A percentile compares a stretch with the other conserved stretches of the same genome.
Evolutionary conservation across 768 basidiomycete genomes (phyloP).

Genomic region (Pleurotus sapidus): DNA sequence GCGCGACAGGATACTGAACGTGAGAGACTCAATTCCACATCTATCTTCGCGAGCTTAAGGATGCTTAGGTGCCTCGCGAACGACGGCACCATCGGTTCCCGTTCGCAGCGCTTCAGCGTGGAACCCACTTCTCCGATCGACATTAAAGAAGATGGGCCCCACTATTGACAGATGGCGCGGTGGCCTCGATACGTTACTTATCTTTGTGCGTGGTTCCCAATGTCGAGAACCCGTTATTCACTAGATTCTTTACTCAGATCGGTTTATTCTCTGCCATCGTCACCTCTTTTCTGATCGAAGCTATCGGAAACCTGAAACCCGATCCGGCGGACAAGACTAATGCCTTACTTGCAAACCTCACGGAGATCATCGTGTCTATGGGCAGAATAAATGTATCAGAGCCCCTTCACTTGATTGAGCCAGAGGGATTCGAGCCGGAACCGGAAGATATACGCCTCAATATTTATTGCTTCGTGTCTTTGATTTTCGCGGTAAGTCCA

Average conservation of each 20-base stretch:
- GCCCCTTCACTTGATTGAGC: background rate
- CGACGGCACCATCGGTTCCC: conserved; percentile 6
- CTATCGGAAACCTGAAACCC: conserved; percentile 8
- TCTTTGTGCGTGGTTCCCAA: conserved; percentile 13
- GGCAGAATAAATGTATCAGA: background rate
- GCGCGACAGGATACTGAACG: conserved; percentile 1
- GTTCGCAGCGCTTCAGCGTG: conserved; percentile 15
- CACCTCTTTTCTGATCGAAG: conserved; percentile 15
- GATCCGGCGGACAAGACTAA: conserved; percentile 11
- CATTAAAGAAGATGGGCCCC: conserved; percentile 15
- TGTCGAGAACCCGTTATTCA: background rate
- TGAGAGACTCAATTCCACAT: background rate
- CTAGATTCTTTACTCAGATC: conserved; percentile 1
- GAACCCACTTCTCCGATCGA: conserved; percentile 13
- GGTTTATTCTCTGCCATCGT: conserved; percentile 19
- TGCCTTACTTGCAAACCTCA: conserved; percentile 14
- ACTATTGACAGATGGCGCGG: conserved; percentile 17
- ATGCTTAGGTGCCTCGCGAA: background rate
- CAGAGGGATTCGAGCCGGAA: conserved; percentile 7
- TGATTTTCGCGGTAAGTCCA: conserved; percentile 14
- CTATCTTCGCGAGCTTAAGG: no score
- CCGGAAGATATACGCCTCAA: conserved; percentile 12
- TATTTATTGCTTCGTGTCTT: conserved; percentile 14
- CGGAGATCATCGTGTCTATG: conserved; percentile 10
- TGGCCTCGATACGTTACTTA: conserved; percentile 17